A percentile compares a stretch with the other conserved stretches of the same genome.
phyloP scores from a whole-genome alignment of 805 yeast species.

The Tetrapisispora nanseiensis region DNA sequence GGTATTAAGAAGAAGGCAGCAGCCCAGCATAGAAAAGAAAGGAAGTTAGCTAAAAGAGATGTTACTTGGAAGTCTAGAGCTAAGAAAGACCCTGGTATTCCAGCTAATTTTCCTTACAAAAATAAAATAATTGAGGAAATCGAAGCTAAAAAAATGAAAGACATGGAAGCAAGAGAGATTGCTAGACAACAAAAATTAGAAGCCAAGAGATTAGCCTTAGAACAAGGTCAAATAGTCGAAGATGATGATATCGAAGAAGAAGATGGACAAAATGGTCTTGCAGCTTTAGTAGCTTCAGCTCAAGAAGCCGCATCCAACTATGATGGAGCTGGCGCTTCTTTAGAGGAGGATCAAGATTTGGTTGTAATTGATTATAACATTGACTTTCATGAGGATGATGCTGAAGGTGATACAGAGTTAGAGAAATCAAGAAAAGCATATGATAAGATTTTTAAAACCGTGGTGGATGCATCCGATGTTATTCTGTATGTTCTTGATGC shows the following conservation, averaged over 20 bases:
- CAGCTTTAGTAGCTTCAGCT: conserved; percentile 85
- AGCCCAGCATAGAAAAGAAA: conserved; percentile 81
- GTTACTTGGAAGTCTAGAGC: conserved; percentile 84
- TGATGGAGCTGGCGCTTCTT: conserved; percentile 41
- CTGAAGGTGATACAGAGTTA: conserved; percentile 38
- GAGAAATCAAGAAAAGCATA: conserved; percentile 83
- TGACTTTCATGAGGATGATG: conserved; percentile 35
- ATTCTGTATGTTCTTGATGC: conserved; percentile 91
- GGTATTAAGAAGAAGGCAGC: conserved; percentile 94
- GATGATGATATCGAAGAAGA: conserved; percentile 31
- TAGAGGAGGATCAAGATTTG: conserved; percentile 34
- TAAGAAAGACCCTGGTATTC: conserved; percentile 87
- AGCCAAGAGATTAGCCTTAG: conserved; percentile 29
- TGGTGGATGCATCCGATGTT: conserved; percentile 87
- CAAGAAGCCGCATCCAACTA: conserved; percentile 74
- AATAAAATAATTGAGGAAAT: conserved; percentile 67
- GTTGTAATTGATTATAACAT: conserved; percentile 44
- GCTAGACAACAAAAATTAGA: conserved; percentile 41
- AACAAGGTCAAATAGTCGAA: conserved; percentile 15
- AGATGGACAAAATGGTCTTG: conserved; percentile 48
- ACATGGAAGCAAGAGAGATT: conserved; percentile 43
- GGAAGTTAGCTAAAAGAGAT: conserved; percentile 76
- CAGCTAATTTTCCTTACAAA: conserved; percentile 89
- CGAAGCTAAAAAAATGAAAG: conserved; percentile 49
- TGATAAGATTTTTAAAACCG: conserved; percentile 87